Percentiles rank a stretch among this genome's conserved stretches.
phyloP scores from a whole-genome alignment of 768 basidiomycete species.

The Leucosporidium yakuticum region DNA sequence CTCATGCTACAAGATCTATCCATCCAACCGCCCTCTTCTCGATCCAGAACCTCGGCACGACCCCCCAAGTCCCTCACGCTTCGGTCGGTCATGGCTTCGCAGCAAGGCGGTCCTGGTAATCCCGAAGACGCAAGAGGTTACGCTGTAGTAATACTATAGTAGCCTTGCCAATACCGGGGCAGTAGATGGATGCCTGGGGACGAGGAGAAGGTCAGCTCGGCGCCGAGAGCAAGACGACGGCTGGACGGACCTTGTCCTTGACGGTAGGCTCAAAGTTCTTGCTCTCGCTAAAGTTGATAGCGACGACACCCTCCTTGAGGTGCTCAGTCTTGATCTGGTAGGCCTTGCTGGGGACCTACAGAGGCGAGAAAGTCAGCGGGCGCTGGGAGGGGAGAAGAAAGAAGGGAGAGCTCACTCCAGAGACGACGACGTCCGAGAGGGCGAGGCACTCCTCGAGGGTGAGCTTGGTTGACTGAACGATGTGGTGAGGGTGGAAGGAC shows the following conservation, averaged over 20 bases:
- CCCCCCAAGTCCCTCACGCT: too few relatives aligned
- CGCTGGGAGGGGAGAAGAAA: not conserved
- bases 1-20: too few relatives aligned
- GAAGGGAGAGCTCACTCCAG: conserved; percentile 40
- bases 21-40: too few relatives aligned
- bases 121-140: conserved; percentile 55
- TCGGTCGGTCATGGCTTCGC: not conserved
- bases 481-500: conserved; percentile 75
- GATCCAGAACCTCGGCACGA: too few relatives aligned
- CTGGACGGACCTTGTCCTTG: conserved; percentile 66
- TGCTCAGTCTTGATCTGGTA: conserved; percentile 86
- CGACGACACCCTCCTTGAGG: conserved; percentile 90
- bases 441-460: conserved; percentile 73
- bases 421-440: conserved; percentile 85
- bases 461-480: conserved; percentile 62
- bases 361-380: not conserved
- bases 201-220: conserved; percentile 2
- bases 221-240: not conserved
- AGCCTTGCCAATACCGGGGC: conserved; percentile 95
- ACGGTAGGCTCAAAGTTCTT: conserved; percentile 96
- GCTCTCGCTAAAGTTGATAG: conserved; percentile 85
- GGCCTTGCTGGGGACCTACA: conserved; percentile 65
- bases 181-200: conserved; percentile 77
- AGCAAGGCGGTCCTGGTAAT: conserved; percentile 15
- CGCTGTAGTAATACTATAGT: conserved; percentile 75